These are phyloP conservation scores for Rhodotorula graminis DNA, from an alignment of 768 basidiomycete genomes.

Conservation along the genomic window DNA sequence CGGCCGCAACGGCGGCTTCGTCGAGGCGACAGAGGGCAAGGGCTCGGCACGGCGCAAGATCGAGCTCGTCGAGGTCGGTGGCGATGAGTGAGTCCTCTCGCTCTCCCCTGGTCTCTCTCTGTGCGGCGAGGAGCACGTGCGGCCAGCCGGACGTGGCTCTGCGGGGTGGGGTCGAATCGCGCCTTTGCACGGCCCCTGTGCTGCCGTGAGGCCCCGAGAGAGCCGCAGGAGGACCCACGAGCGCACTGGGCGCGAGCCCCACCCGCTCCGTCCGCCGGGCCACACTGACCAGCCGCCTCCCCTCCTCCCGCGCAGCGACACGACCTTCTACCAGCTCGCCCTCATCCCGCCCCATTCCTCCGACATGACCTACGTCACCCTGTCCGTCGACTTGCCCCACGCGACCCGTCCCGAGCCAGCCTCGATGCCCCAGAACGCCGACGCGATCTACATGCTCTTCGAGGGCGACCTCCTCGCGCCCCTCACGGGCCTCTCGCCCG, in stretches of 20 bases:
- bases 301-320: conserved; percentile 3
- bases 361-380: conserved; percentile 10
- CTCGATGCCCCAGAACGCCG: conserved; percentile 34
- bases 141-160: background rate
- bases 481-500: conserved; percentile 2
- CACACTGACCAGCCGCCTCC: background rate
- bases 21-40: conserved; percentile 27
- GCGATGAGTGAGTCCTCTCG: conserved; percentile 6
- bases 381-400: conserved; percentile 26
- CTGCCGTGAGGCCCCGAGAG: too few relatives aligned
- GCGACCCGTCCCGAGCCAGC: conserved; percentile 24
- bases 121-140: background rate
- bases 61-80: background rate
- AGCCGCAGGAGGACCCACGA: too few relatives aligned
- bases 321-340: conserved; percentile 23
- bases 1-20: conserved; percentile 17
- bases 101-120: background rate
- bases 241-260: too few relatives aligned
- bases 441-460: conserved; percentile 39
- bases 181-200: too few relatives aligned
- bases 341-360: conserved; percentile 6
- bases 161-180: too few relatives aligned
- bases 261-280: background rate
- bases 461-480: conserved; percentile 39
- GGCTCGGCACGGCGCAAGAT: background rate